Percentiles rank a stretch among this genome's conserved stretches.
Conservation (phyloP, 208 protist genomes). For the Crithidia expoeki region DNA sequence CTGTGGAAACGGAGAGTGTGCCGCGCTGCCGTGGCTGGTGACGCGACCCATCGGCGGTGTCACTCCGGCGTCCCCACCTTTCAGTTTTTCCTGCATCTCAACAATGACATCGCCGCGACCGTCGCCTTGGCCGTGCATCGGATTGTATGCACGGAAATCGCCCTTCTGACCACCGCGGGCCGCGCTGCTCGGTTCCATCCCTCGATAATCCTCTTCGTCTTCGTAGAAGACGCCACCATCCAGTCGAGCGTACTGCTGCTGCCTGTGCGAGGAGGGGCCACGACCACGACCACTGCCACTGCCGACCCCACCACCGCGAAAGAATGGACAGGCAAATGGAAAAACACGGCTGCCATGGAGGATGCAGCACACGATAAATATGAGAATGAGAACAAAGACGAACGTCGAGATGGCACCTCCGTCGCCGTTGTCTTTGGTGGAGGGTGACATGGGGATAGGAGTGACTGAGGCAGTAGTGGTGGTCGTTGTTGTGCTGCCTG, state of each 20-base stretch:
- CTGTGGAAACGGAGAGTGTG: not conserved
- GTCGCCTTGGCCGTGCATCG: constrained; percentile 1
- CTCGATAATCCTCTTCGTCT: constrained; percentile 10
- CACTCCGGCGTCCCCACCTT: not conserved
- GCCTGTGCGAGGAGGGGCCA: not conserved
- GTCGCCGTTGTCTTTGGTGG: not conserved
- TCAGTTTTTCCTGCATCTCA: constrained; percentile 17
- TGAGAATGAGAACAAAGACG: constrained; percentile 3
- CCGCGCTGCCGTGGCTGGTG: not conserved
- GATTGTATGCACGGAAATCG: not conserved
- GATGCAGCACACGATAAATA: constrained; percentile 8
- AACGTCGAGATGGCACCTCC: not conserved
- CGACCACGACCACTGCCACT: not conserved
- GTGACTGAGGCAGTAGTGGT: not conserved
- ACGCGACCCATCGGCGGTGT: not conserved
- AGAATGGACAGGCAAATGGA: constrained; percentile 4
- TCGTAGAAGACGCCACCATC: constrained; percentile 3
- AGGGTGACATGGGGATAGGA: not conserved
- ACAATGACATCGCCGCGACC: not conserved
- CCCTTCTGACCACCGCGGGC: not conserved
- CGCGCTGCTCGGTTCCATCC: constrained; percentile 1
- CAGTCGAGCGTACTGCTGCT: constrained; percentile 17
- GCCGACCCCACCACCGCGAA: not conserved
- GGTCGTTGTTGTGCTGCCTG: too few species aligned
- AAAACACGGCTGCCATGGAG: constrained; percentile 10